Conservation (phyloP, 306 rosid genomes). For the Lathyrus sativus region DNA sequence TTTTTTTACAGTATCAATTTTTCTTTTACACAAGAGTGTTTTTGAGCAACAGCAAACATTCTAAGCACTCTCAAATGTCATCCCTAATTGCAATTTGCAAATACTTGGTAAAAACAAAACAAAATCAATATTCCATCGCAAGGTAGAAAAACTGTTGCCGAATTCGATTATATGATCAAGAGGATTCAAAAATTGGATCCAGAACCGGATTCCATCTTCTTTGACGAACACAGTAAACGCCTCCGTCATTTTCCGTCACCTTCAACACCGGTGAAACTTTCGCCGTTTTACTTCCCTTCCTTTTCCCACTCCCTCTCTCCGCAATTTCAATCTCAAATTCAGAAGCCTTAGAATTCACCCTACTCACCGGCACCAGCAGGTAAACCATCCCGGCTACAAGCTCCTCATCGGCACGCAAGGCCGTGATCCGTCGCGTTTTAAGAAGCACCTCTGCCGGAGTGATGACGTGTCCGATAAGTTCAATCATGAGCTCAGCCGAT, state of each 20-base stretch:
- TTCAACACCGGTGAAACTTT: constrained; percentile 51
- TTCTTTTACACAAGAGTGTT: not conserved
- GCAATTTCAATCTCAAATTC: constrained; percentile 48
- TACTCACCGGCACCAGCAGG: constrained; percentile 47
- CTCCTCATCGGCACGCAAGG: constrained; percentile 60
- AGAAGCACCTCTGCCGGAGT: constrained; percentile 48
- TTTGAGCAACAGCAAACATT: not conserved
- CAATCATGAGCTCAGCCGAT: constrained; percentile 70
- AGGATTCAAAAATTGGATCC: constrained; percentile 51
- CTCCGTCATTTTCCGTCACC: constrained; percentile 1
- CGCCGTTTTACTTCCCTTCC: constrained; percentile 36
- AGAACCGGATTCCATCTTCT: constrained; percentile 66
- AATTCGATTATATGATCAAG: not conserved
- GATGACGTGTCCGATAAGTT: constrained; percentile 58
- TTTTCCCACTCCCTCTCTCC: not conserved
- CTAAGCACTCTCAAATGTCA: not conserved
- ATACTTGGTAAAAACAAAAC: not conserved
- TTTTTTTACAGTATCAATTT: no score
- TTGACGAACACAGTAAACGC: not conserved
- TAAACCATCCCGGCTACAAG: constrained; percentile 52
- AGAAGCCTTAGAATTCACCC: constrained; percentile 48
- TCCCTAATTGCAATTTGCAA: not conserved
- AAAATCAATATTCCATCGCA: not conserved
- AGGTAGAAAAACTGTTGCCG: not conserved
- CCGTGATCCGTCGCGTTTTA: constrained; percentile 46